Evolutionary conservation across 768 basidiomycete species (phyloP), one percentile per base, ranked within the genome.

Genomic region (Gymnopilus dilepis): DNA sequence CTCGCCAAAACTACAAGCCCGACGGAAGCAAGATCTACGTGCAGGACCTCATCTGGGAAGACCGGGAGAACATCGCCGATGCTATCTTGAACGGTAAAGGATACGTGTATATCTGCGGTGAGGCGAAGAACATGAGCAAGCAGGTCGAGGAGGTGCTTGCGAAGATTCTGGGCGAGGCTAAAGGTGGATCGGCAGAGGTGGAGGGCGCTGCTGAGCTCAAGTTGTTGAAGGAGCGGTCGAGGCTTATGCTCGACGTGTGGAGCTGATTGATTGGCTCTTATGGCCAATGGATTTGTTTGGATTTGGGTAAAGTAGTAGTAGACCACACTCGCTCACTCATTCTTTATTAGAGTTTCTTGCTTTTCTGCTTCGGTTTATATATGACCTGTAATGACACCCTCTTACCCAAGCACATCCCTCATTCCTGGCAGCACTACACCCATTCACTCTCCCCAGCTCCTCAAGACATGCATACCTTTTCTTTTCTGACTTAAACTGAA

Each of bases 21-120:
- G 94, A 95, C 66, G 92, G 95, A 24, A 82, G 91, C 82, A 99
- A 99, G 82, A 93, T 97, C 70, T 99, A 99, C 77, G 97, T 99
- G n/a, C 97, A 99, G 78, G 95, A 99, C 76, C 80, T 98, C 60
- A 78, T 99, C 11, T 95, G 91, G 92, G 87, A 98, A 52, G 87
- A 94, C 72, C 82, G 88, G 58, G 88, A 88, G 74, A 83, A 87
- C 59, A 84, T 99, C 56, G 92, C 91, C 9, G 89, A 96, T 58
- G 89, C 92, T 17, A 94, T 99, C 67, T 81, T 97, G 64, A 92
- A 92, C 65, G 92, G 94, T 74, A 95, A 98, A 78, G 97, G 94
- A n/a, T 97, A 96, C 74, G 84, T 97, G 2, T 98, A 98, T 76
- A 93, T 98, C 64, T 98, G 96, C 68, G 96, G 96, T 70, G 96